Base-by-base conservation (phyloP, 2,329 filamentous ascomycete genomes). In the Coniochaeta sp. region DNA sequence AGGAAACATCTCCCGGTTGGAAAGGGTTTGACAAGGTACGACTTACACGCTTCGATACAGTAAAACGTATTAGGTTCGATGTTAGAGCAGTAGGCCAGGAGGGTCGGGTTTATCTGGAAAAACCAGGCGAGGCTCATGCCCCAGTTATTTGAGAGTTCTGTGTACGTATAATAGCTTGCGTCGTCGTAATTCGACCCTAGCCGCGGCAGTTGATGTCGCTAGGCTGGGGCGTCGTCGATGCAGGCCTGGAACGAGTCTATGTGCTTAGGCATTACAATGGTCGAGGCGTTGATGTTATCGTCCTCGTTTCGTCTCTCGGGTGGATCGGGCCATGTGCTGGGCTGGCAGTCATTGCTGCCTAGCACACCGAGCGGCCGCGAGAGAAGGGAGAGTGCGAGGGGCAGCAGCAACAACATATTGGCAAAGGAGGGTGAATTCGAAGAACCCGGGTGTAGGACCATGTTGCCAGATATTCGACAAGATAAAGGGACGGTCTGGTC, bases 401-500 rank as follows among this genome's bases (percentile, higher is more conserved):
- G n/a, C n/a, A n/a, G n/a, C n/a, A n/a, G n/a, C n/a, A n/a, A n/a
- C n/a, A n/a, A n/a, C n/a, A n/a, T n/a, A n/a, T n/a, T n/a, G n/a
- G n/a, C n/a, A n/a, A n/a, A n/a, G n/a, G n/a, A n/a, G n/a, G n/a
- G n/a, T n/a, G n/a, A n/a, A n/a, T n/a, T 2, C 0, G 66, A 64
- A 81, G 66, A 85, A 4, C 83, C 84, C 19, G 82, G 87, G 1
- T 89, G 89, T 61, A 86, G 84, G 2, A 84, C 90, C 62, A 76
- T 91, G 65, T 79, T 91, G 75, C 62, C 60, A 77, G 80, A 62
- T 86, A 86, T 30, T 78, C 79, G 2, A 81, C 79, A 36, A 87
- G 81, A 60, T 84, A 89, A 74, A 91, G 88, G 60, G 88, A 91
- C 68, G 81, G 85, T 19, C 88, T 91, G 73, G 81, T 88, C 72